Evolutionary conservation across 805 yeast genomes (phyloP), one percentile per base, ranked within the genome.

Genomic region (Ogataea salicorniae): DNA sequence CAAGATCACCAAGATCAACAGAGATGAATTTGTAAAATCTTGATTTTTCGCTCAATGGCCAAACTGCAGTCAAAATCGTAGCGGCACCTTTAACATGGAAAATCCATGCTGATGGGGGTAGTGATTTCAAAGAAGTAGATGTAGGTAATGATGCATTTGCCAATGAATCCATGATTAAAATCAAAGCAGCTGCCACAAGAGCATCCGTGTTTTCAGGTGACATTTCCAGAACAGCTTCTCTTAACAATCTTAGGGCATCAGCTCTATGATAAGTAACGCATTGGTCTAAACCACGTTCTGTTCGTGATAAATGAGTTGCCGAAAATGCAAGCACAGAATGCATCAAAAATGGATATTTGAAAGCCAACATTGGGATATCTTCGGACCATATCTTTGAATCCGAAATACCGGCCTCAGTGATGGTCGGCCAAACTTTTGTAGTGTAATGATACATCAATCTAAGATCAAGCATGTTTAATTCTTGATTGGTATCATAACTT

Each of bases 71-170:
- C 43, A 92, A 72, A 46, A 92, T 92, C 0, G 97, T 91, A 6
- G 97, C 97, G 0, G 97, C 96, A 33, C 97, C 98, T 57, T 94
- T 87, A 13, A 92, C 97, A 60, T 92, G 97, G 72, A 88, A 94
- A 47, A 92, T 83, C 98, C 98, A 92, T 0, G 97, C 96, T 4
- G 94, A 83, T 2, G 97, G 91, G 1, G 97, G 95, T 48, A 90
- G 66, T 2, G 90, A 83, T 54, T 77, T 79, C 3, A 81, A 73
- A 5, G 78, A 69, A 2, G 69, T 64, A 7, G 71, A 63, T 2
- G 72, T 60, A 40, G 80, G 95, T 41, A 77, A 70, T 2, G 83
- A 79, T 0, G 97, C 97, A 66, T 91, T 91, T 3, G 97, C 97
- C 54, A 89, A 70, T 0, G 97, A 87, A 63, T 92, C 98, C 87